These are phyloP conservation scores for Delonix regia DNA, from an alignment of 306 rosid species.

Conservation along the genomic window DNA sequence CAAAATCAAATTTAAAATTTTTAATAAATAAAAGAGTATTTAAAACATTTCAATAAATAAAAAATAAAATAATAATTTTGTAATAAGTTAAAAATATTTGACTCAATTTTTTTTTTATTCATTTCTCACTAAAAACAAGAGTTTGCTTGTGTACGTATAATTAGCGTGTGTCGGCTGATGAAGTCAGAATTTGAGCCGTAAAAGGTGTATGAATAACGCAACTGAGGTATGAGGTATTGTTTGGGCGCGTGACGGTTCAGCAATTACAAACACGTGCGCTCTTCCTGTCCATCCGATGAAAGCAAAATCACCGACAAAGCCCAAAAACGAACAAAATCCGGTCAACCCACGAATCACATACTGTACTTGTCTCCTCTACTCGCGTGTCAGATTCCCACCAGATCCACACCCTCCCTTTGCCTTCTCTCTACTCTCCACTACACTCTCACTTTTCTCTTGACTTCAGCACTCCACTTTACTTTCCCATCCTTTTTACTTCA, in stretches of 20 bases:
- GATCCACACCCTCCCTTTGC: neutral
- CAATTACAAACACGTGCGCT: neutral
- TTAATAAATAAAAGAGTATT: no score
- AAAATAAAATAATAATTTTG: no score
- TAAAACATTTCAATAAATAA: no score
- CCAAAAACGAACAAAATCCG: neutral
- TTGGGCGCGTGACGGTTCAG: slow-evolving; percentile 11
- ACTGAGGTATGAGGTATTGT: neutral
- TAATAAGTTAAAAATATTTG: no score
- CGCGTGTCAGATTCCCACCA: neutral
- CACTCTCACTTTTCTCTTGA: slow-evolving; percentile 38
- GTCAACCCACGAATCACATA: slow-evolving; percentile 27
- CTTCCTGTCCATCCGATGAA: slow-evolving; percentile 24
- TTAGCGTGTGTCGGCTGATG: neutral
- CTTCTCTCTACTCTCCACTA: neutral
- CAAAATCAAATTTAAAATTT: no score
- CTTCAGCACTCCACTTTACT: slow-evolving; percentile 27
- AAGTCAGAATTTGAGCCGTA: neutral
- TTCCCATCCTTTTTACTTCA: slow-evolving; percentile 51
- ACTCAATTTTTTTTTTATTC: no score
- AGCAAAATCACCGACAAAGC: slow-evolving; percentile 9
- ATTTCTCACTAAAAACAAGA: neutral
- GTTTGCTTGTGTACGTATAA: neutral
- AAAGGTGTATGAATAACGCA: neutral
- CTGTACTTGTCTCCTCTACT: neutral